Evolutionary conservation across 208 protist genomes (phyloP).

Genomic region (Trypanosoma platydactyli): DNA sequence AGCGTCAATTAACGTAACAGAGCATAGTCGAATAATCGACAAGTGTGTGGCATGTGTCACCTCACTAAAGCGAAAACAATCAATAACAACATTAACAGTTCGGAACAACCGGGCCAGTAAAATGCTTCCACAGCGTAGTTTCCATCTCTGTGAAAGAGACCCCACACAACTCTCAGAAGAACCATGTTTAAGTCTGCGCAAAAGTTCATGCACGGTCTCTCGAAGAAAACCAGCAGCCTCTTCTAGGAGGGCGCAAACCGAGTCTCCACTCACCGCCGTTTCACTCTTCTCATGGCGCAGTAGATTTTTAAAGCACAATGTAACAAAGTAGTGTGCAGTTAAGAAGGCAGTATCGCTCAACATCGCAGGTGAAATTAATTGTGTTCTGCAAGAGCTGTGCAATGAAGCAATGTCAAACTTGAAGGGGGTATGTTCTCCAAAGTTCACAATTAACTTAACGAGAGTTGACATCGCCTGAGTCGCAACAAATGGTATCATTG

Average conservation of each 20-base stretch:
- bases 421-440: conserved; percentile 80
- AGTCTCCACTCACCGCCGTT: conserved; percentile 44
- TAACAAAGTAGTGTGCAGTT: conserved; percentile 74
- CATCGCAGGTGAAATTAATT: conserved; percentile 47
- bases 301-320: conserved; percentile 68
- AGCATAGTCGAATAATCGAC: conserved; percentile 75
- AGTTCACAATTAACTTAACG: conserved; percentile 87
- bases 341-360: conserved; percentile 70
- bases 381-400: conserved; percentile 62
- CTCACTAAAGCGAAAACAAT: conserved; percentile 79
- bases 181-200: conserved; percentile 26
- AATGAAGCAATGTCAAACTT: conserved; percentile 77
- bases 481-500: conserved; percentile 66
- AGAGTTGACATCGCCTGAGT: conserved; percentile 52
- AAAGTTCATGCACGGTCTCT: conserved; percentile 37
- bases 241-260: conserved; percentile 69
- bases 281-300: conserved; percentile 21
- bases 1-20: conserved; percentile 48
- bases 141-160: neutral
- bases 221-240: conserved; percentile 64
- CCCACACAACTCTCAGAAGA: neutral
- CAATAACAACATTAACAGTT: conserved; percentile 60
- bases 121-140: conserved; percentile 12
- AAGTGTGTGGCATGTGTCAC: conserved; percentile 65
- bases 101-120: conserved; percentile 73